These are phyloP conservation scores for Skeletonema costatum DNA, from an alignment of 108 stramenopile species.

Conservation along the genomic window DNA sequence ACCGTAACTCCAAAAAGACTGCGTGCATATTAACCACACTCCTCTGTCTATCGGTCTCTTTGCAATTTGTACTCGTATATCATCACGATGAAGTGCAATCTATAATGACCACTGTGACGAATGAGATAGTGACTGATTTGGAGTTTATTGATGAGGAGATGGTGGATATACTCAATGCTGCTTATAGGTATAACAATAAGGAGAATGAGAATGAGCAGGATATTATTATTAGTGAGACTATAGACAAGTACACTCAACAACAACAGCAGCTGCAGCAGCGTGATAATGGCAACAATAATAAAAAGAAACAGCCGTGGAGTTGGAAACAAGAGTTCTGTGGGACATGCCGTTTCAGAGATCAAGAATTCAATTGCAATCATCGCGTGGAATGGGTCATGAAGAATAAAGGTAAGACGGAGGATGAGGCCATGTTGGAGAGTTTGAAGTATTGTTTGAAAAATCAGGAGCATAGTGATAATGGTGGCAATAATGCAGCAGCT, in stretches of 20 bases:
- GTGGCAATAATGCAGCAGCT: background rate
- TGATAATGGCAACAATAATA: background rate
- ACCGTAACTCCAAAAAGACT: constrained; percentile 5
- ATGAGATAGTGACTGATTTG: constrained; percentile 4
- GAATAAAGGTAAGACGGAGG: background rate
- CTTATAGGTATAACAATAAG: background rate
- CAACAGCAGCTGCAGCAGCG: background rate
- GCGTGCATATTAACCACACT: constrained; percentile 29
- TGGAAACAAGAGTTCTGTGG: constrained; percentile 1
- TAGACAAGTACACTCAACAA: background rate
- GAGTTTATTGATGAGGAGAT: background rate
- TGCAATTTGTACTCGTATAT: constrained; percentile 20
- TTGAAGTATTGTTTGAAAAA: background rate
- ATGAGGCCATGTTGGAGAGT: background rate
- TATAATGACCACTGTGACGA: constrained; percentile 13
- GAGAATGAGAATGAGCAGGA: background rate
- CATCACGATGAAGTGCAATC: constrained; percentile 22
- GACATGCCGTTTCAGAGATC: background rate
- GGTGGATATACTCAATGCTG: constrained; percentile 2
- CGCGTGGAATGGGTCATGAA: background rate
- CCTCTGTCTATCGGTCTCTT: constrained; percentile 15
- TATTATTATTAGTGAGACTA: background rate
- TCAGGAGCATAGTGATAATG: background rate
- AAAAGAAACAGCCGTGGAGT: too few species aligned
- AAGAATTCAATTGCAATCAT: constrained; percentile 2